Percentiles rank a stretch among this genome's conserved stretches.
phyloP scores from a whole-genome alignment of 768 basidiomycete genomes.

The Roridomyces roridus region DNA sequence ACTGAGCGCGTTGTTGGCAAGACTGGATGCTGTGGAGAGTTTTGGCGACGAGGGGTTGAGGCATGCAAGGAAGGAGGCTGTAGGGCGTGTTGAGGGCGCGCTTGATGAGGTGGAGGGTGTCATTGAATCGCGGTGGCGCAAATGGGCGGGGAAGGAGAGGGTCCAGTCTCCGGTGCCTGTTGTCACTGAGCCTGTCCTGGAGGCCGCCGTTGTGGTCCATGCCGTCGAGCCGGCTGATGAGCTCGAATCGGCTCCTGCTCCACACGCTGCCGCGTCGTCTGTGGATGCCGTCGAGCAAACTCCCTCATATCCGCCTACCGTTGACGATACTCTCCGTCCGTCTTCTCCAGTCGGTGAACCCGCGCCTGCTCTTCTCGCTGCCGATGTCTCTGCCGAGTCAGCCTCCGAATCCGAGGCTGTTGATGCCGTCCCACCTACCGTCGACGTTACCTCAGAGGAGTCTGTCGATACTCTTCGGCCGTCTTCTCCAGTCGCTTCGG shows the following conservation, averaged over 20 bases:
- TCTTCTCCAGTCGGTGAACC: too few relatives aligned
- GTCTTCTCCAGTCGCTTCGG: conserved; percentile 7
- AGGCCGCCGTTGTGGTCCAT: background rate
- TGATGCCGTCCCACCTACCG: too few relatives aligned
- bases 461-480: conserved; percentile 31
- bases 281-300: too few relatives aligned
- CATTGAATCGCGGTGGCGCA: conserved; percentile 50
- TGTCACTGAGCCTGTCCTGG: background rate
- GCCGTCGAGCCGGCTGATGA: background rate
- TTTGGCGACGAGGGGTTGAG: conserved; percentile 62
- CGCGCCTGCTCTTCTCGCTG: too few relatives aligned
- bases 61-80: conserved; percentile 57
- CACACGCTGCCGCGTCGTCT: background rate
- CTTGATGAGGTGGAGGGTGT: conserved; percentile 57
- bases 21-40: conserved; percentile 67
- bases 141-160: conserved; percentile 30
- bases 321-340: too few relatives aligned
- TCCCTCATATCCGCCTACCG: conserved; percentile 2
- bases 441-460: background rate
- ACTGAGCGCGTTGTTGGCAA: conserved; percentile 58
- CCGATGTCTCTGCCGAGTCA: too few relatives aligned
- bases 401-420: too few relatives aligned
- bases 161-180: conserved; percentile 7
- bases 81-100: conserved; percentile 60
- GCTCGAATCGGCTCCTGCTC: too few relatives aligned